phyloP scores from a whole-genome alignment of 1,139 yeast species.

The Candida sanyaensis region DNA sequence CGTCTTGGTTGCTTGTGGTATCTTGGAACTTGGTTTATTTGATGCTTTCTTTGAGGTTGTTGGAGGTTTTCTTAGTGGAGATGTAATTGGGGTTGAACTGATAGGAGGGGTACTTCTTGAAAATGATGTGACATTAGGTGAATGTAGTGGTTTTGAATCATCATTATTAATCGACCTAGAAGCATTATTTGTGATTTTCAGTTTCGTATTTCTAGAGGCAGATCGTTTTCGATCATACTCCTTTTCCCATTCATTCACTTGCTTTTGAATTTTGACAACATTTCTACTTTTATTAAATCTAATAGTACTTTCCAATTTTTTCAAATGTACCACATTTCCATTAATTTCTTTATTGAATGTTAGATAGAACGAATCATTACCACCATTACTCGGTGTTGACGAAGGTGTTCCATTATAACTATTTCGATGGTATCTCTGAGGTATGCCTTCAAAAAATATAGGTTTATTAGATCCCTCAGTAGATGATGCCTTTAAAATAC shows the following conservation, averaged over 20 bases:
- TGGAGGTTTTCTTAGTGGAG: slow-evolving; percentile 6
- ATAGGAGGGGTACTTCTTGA: neutral
- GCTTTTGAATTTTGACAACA: slow-evolving; percentile 20
- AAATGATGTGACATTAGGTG: neutral
- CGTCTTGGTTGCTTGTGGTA: neutral
- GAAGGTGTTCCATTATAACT: neutral
- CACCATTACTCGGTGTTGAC: slow-evolving; percentile 5
- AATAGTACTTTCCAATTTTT: slow-evolving; percentile 32
- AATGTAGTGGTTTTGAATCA: slow-evolving; percentile 2
- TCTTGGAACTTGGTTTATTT: neutral
- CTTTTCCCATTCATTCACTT: slow-evolving; percentile 19
- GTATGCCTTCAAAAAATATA: slow-evolving; percentile 42
- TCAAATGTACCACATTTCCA: slow-evolving; percentile 20
- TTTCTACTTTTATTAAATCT: slow-evolving; percentile 42
- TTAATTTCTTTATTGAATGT: slow-evolving; percentile 17
- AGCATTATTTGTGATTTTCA: neutral
- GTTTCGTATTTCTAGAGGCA: neutral
- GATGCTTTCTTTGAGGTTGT: neutral
- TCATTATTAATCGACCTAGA: neutral
- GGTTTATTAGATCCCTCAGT: slow-evolving; percentile 22
- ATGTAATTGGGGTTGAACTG: slow-evolving; percentile 1
- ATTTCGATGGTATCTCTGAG: slow-evolving; percentile 27
- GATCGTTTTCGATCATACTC: slow-evolving; percentile 4
- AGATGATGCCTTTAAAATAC: slow-evolving; percentile 34
- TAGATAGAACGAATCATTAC: slow-evolving; percentile 34